A percentile compares a stretch with the other conserved stretches of the same genome.
phyloP scores from a whole-genome alignment of 257 asterid genomes.

The Eustoma russellianum region DNA sequence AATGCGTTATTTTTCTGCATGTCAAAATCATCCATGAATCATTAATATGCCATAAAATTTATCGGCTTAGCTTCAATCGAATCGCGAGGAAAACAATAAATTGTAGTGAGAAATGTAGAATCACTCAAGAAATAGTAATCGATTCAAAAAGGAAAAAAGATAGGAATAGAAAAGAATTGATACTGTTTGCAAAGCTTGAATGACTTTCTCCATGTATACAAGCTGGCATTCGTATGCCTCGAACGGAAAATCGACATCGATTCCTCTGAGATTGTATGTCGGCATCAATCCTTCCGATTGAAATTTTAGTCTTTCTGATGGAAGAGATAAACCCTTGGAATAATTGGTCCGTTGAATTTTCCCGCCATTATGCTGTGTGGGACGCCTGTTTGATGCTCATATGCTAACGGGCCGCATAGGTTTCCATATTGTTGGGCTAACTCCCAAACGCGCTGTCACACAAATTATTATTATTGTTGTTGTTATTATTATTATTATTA shows the following conservation, averaged over 20 bases:
- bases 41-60: not conserved
- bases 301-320: not conserved
- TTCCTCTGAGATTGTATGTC: slow-evolving; percentile 69
- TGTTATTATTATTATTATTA: too few relatives aligned
- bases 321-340: slow-evolving; percentile 15
- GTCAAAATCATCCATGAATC: slow-evolving; percentile 9
- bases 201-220: slow-evolving; percentile 93
- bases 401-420: too few relatives aligned
- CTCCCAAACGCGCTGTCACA: too few relatives aligned
- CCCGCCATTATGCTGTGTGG: slow-evolving; percentile 22
- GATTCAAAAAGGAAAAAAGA: not conserved
- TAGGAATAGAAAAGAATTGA: not conserved
- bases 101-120: not conserved
- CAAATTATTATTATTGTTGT: too few relatives aligned
- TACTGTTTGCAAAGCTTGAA: slow-evolving; percentile 80
- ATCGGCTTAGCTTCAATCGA: not conserved
- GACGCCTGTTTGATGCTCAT: not conserved
- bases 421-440: too few relatives aligned
- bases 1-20: slow-evolving; percentile 71
- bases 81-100: not conserved
- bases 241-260: slow-evolving; percentile 91
- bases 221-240: slow-evolving; percentile 96
- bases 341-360: slow-evolving; percentile 4
- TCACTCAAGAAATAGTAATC: too few relatives aligned
- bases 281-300: slow-evolving; percentile 39